Base-by-base conservation (phyloP, 495 filamentous ascomycete genomes). In the Durotheca rogersii region DNA sequence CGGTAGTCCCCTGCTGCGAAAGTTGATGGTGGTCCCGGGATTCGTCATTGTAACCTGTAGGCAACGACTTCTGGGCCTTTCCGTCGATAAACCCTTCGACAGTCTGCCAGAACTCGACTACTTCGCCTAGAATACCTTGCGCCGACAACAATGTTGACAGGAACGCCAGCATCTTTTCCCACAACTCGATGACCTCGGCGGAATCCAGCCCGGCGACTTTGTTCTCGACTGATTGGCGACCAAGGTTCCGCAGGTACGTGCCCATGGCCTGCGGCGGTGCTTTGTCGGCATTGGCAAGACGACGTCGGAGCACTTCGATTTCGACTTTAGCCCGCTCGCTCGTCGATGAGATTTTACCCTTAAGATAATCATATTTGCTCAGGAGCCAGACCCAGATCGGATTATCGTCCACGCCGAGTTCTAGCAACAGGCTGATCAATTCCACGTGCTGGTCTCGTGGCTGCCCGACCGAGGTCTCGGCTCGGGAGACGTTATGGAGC, bases 381-480 rank as follows among this genome's bases (percentile, higher is more conserved):
- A 90, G 70, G 30, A 98, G 79, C 93, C 93, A 98, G 1, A 89
- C 79, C 87, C 87, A 95, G 41, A 97, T 92, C 7, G 93, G 93
- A 64, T 95, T 97, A 39, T 97, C 89, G 15, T 93, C 86, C 7
- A 95, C 91, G 16, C 93, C 93, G 12, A 98, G 68, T 67, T 97
- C 91, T 19, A 98, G 67, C 20, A 98, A 75, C 11, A 96, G 79
- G 10, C 86, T 77, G 34, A 96, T 96, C 37, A 95, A 71, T 54
- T 91, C 87, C 86, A 95, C 89, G 64, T 95, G 82, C 62, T 91
- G 86, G 49, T 95, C 89, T 39, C 84, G 76, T 14, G 79, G 73
- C 16, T 62, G 67, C n/a, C 76, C 73, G 12, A 71, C 65, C 6
- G 62, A 41, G 1, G 56, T 56, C 6, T 77, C 71, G 7, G 70